Conservation (phyloP, 352 stramenopile species). For the Pythium myriotylum region DNA sequence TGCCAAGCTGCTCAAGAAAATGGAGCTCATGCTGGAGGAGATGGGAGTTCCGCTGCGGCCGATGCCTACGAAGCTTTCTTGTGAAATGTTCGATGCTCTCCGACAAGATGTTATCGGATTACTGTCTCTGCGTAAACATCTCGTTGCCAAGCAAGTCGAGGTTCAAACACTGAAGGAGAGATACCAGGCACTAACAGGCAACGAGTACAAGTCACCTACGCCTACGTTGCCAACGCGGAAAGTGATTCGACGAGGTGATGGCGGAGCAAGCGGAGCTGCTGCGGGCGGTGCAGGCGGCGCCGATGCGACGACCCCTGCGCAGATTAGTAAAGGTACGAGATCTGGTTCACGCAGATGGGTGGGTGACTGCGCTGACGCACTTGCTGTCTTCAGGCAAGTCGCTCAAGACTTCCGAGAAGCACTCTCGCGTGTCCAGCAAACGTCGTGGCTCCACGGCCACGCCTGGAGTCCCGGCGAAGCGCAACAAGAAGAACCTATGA, state of each 20-base stretch:
- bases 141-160: conserved; percentile 63
- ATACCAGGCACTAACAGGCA: conserved; percentile 56
- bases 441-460: conserved; percentile 34
- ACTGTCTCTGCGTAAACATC: conserved; percentile 58
- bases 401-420: conserved; percentile 60
- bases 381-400: conserved; percentile 55
- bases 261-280: background rate
- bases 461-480: conserved; percentile 46
- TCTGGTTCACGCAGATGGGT: too few species aligned
- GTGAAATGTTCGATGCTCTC: conserved; percentile 61
- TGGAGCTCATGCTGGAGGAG: conserved; percentile 68
- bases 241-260: conserved; percentile 5
- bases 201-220: conserved; percentile 50
- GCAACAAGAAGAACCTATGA: conserved; percentile 58
- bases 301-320: conserved; percentile 13
- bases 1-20: conserved; percentile 66
- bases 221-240: conserved; percentile 34
- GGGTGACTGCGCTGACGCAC: too few species aligned
- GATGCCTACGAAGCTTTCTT: conserved; percentile 73
- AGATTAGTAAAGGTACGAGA: conserved; percentile 48
- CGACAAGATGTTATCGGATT: conserved; percentile 61
- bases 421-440: conserved; percentile 44
- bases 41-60: conserved; percentile 61
- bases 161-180: conserved; percentile 49
- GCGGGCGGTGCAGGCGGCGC: background rate